Evolutionary conservation across 1,284 basidiomycete genomes (phyloP), one percentile per base, ranked within the genome.

Genomic region (Lentinula novae-zelandiae): DNA sequence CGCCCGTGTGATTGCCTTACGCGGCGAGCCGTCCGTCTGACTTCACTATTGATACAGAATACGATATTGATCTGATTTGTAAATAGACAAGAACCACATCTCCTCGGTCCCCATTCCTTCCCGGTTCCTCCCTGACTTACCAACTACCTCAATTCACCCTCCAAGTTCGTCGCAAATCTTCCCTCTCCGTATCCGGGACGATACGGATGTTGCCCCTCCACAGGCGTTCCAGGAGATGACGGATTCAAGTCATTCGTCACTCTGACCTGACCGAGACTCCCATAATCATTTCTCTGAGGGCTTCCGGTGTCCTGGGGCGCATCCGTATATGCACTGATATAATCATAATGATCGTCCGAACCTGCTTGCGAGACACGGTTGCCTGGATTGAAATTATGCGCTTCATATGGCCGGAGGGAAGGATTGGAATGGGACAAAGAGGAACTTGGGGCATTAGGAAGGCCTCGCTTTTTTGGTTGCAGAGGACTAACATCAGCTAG

Each of bases 331-430:
- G 81, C 83, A 52, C 76, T 76, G 53, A 84, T 75, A 66, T 86
- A 85, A 68, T 87, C 85, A 66, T 80, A 85, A 2, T 78, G 72
- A 0, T 82, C 82, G 5, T 82, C 82, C 0, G 76, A 78, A 50
- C 66, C 69, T 4, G 62, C 58, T 38, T 60, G 40, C 31, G 53
- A 39, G 12, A 22, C 27, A 50, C 50, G 42, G 7, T 51, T 38
- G 15, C 12, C 53, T 42, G 7, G 5, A 20, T 42, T n/a, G 13
- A 46, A 10, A 6, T 42, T 56, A 44, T 38, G 38, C n/a, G 38
- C 38, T 1, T 22, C 36, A 17, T 54, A 54, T 2, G 17, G 12
- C 22, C 39, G 53, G 13, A 38, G 39, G 1, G 36, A 39, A 27
- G 42, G 40, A 46, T 46, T 44, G 1, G 42, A n/a, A 33, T 42